Conservation (phyloP, 305 asterid genomes). For the Nicotiana rustica region DNA sequence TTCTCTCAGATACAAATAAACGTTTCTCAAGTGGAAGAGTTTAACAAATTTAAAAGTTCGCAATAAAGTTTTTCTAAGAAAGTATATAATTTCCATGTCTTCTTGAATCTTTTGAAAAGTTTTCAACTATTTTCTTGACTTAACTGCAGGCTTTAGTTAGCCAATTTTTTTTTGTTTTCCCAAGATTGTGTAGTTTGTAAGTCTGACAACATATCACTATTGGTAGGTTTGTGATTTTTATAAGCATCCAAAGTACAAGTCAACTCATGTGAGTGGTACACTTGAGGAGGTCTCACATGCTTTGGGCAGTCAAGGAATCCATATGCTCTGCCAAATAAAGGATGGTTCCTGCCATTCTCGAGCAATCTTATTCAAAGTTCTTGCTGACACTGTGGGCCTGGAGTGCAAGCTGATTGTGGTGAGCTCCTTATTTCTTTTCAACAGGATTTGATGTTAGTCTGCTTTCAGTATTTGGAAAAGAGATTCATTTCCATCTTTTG, state of each 20-base stretch:
- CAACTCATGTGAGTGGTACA: slow-evolving; percentile 63
- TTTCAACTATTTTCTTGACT: background rate
- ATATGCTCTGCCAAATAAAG: slow-evolving; percentile 83
- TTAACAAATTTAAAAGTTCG: slow-evolving; percentile 24
- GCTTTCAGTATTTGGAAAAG: slow-evolving; percentile 4
- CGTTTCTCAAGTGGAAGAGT: slow-evolving; percentile 20
- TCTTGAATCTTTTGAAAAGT: background rate
- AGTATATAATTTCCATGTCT: background rate
- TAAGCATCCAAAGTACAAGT: slow-evolving; percentile 67
- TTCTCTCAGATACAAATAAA: slow-evolving; percentile 4
- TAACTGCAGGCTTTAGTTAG: background rate
- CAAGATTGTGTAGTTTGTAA: slow-evolving; percentile 10
- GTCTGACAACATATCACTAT: slow-evolving; percentile 34
- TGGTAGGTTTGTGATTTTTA: slow-evolving; percentile 78
- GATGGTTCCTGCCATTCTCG: slow-evolving; percentile 82
- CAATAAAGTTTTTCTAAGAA: slow-evolving; percentile 13
- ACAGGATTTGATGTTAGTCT: slow-evolving; percentile 31
- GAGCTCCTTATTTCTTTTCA: slow-evolving; percentile 49
- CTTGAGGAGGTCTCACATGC: slow-evolving; percentile 85
- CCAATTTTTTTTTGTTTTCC: background rate
- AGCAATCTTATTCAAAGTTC: slow-evolving; percentile 93
- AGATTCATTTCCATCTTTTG: slow-evolving; percentile 17
- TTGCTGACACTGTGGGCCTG: slow-evolving; percentile 82
- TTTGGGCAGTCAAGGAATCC: slow-evolving; percentile 79
- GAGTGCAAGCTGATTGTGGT: slow-evolving; percentile 89